These are phyloP conservation scores for Bretschneidera sinensis DNA, from an alignment of 345 rosid species.

Conservation along the genomic window DNA sequence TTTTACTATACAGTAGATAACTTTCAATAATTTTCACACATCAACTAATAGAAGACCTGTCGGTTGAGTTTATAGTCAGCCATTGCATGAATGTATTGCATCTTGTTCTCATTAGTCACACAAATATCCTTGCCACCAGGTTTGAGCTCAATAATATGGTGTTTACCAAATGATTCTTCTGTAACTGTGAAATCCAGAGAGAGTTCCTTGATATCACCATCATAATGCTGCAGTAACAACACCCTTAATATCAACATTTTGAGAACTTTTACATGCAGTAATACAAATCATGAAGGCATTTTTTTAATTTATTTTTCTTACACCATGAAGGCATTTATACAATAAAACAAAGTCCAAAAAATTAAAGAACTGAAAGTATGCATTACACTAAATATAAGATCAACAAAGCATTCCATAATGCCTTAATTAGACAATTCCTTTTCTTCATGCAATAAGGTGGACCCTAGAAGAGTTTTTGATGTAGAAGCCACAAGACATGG, in stretches of 20 bases:
- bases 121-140: conserved; percentile 78
- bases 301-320: too few relatives aligned
- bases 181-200: conserved; percentile 87
- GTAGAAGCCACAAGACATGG: too few relatives aligned
- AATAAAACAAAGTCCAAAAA: background rate
- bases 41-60: conserved; percentile 50
- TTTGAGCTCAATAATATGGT: conserved; percentile 69
- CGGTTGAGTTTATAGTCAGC: conserved; percentile 95
- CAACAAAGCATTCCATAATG: background rate
- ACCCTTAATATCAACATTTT: conserved; percentile 4
- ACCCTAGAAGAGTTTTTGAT: too few relatives aligned
- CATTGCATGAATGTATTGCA: conserved; percentile 98
- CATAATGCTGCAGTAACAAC: conserved; percentile 57
- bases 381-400: background rate
- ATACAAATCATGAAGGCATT: conserved; percentile 8
- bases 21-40: conserved; percentile 11
- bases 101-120: conserved; percentile 87
- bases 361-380: background rate
- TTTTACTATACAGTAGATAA: background rate
- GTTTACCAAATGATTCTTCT: conserved; percentile 80
- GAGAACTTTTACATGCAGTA: background rate
- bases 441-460: too few relatives aligned
- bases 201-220: conserved; percentile 83
- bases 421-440: too few relatives aligned
- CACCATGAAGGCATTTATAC: background rate